These are phyloP conservation scores for Pecoramyces ruminantium DNA, from an alignment of 192 early-diverging fungal genomes.

Conservation along the genomic window DNA sequence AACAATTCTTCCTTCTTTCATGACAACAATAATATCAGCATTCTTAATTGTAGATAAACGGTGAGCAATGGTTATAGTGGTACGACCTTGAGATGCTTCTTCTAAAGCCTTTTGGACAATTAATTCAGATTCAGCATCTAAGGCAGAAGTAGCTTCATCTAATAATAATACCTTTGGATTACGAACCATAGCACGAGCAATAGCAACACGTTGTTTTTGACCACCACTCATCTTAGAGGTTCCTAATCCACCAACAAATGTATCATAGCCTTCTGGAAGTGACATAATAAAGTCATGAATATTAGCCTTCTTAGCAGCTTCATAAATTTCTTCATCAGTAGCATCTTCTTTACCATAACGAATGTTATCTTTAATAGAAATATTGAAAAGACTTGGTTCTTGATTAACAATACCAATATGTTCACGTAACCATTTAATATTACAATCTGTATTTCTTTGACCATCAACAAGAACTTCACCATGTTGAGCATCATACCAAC, in stretches of 20 bases:
- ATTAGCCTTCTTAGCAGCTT: conserved; percentile 54
- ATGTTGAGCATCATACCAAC: conserved; percentile 73
- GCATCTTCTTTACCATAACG: conserved; percentile 25
- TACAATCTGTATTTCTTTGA: conserved; percentile 54
- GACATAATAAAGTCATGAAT: conserved; percentile 57
- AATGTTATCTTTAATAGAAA: conserved; percentile 19
- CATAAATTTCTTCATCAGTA: conserved; percentile 23
- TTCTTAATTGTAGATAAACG: too few relatives aligned
- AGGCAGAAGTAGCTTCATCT: conserved; percentile 43
- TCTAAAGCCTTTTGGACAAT: too few relatives aligned
- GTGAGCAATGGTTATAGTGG: too few relatives aligned
- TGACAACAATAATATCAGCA: conserved; percentile 3
- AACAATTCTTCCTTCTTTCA: conserved; percentile 14
- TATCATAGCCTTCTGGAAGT: conserved; percentile 22
- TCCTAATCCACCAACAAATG: conserved; percentile 23
- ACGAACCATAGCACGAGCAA: conserved; percentile 40
- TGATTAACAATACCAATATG: conserved; percentile 26
- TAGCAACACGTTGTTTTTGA: conserved; percentile 70
- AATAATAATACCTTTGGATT: conserved; percentile 42
- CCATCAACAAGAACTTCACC: conserved; percentile 75
- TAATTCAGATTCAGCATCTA: conserved; percentile 53
- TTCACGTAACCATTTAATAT: conserved; percentile 22
- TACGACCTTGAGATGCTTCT: too few relatives aligned
- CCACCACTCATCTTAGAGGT: conserved; percentile 39
- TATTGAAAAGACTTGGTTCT: conserved; percentile 6